Base-by-base conservation (phyloP, 441 rosid genomes). In the Eruca vesicaria region DNA sequence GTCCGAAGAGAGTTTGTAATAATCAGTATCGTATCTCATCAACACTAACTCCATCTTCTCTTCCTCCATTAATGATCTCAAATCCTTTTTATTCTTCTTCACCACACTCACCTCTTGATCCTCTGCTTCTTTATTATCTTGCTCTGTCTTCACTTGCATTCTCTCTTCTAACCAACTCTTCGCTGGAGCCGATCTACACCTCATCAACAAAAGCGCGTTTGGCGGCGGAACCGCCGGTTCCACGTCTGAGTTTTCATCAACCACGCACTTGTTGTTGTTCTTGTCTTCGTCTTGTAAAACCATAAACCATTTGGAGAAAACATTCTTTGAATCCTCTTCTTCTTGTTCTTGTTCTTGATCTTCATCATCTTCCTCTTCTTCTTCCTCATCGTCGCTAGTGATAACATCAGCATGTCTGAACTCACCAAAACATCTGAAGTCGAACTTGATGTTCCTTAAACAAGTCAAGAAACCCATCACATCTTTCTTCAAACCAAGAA, bases 131-230 rank as follows among this genome's bases (percentile, higher is more conserved):
- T 80, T 41, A 16, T 41, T 41, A 12, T 5, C 48, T 12, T 73
- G 43, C 71, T 74, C 78, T n/a, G 53, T 67, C 45, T 45, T 66
- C 11, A n/a, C 60, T 62, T 71, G 73, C 79, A 48, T 68, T 80
- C 15, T 36, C 71, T 63, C 81, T 77, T 86, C 82, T 21, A 83
- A 31, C 90, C 90, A 74, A 81, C 86, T 84, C 77, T 87, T 93
- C 31, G 86, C 97, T 1, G 98, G 98, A 71, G 98, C 98, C 36
- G 97, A 93, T 78, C 90, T 83, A 53, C 95, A 87, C 59, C 97
- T 86, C 95, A 88, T 91, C 18, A 89, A 84, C 67, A 87, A 69
- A 36, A 91, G 84, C 35, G 97, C 93, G 78, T 91, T 89, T 7
- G 91, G 84, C n/a, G 97, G 97, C 41, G 97, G 94, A 71, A 81